Evolutionary conservation across 2,329 filamentous ascomycete species (phyloP).

Genomic region (Monilinia vaccinii-corymbosi): DNA sequence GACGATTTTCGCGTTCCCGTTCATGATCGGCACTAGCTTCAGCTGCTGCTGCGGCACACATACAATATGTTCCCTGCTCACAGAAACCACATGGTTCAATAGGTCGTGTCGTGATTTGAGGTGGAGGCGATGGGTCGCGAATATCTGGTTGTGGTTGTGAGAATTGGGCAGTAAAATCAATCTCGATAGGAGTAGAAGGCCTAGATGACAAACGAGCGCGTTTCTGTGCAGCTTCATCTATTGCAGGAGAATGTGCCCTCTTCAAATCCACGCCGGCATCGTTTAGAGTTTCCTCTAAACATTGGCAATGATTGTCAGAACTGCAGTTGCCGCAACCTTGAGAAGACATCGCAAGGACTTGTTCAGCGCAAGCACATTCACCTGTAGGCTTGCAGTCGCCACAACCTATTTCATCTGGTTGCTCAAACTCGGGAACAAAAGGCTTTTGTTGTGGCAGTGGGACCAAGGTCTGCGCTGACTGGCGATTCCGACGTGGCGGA

Average conservation of each 20-base stretch:
- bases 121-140: conserved; percentile 9
- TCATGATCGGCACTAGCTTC: conserved; percentile 28
- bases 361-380: conserved; percentile 50
- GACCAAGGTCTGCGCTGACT: conserved; percentile 9
- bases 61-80: conserved; percentile 70
- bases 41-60: conserved; percentile 57
- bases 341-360: conserved; percentile 43
- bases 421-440: conserved; percentile 19
- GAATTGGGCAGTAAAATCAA: conserved; percentile 65
- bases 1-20: conserved; percentile 24
- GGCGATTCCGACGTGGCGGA: conserved; percentile 28
- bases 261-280: conserved; percentile 20
- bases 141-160: conserved; percentile 28
- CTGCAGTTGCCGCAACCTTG: conserved; percentile 59
- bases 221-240: conserved; percentile 38
- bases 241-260: conserved; percentile 26
- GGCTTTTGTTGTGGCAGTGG: conserved; percentile 14
- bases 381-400: conserved; percentile 46
- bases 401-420: conserved; percentile 35
- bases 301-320: conserved; percentile 52
- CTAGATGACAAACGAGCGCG: conserved; percentile 44
- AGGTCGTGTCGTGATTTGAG: conserved; percentile 26
- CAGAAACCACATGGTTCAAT: conserved; percentile 76
- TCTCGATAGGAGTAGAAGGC: conserved; percentile 46
- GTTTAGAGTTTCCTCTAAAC: conserved; percentile 38